Base-by-base conservation (phyloP, 371 early-diverging fungal species). In the Dinochytrium kinnereticum region DNA sequence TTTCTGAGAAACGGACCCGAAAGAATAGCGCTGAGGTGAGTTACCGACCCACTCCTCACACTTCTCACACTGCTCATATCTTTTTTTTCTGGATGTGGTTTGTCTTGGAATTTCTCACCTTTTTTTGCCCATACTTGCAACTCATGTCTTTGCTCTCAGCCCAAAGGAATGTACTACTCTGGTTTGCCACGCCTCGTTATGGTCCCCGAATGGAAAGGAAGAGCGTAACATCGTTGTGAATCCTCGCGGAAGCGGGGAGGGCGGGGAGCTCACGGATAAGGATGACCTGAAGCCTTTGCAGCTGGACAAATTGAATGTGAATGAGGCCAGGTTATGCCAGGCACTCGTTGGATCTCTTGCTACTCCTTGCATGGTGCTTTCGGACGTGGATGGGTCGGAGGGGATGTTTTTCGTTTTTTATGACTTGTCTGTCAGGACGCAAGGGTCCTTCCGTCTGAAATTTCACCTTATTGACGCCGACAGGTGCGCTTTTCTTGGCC, bases 391-490 rank as follows among this genome's bases (percentile, higher is more conserved):
- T 50, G 87, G 90, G 59, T 81, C 90, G 31, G 86, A 87, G 33
- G 92, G 92, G 15, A 90, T 93, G 53, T 94, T 87, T 57, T 93
- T 91, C 75, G 80, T 91, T 51, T 93, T 93, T 76, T 90, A 88
- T 69, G 93, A 93, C 51, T 71, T 93, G 10, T 89, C 89, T 55
- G 84, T 93, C 30, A 81, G 93, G 44, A 87, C 86, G 15, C 89
- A 90, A 73, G 93, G 93, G 2, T 69, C 76, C 0, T 93, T 87
- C 80, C 84, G 88, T 2, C 80, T 93, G 2, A 82, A 83, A 66
- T 91, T 91, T 72, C 84, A 88, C 1, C 81, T 93, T 0, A 70
- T 76, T 33, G 65, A 70, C 24, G 44, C 71, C 26, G 66, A 69
- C 51, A 44, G 66, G 80, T 80, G 51, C 24, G 66, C 53, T n/a